Conservation (phyloP, 768 basidiomycete species). For the Hemileccinum impolitum region DNA sequence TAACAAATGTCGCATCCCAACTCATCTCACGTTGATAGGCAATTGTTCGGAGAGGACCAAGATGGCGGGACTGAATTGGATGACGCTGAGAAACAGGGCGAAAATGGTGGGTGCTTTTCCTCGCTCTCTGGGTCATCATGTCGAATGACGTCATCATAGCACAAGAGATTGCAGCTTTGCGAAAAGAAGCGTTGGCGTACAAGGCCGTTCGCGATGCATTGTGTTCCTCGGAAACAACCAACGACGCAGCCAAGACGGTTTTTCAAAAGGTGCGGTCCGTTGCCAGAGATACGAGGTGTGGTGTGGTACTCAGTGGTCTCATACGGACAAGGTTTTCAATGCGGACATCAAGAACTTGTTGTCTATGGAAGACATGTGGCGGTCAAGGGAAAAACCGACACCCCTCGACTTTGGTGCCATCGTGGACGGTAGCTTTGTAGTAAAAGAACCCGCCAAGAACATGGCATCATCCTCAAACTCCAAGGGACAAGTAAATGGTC, state of each 20-base stretch:
- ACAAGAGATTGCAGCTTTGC: constrained; percentile 84
- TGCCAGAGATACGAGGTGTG: neutral
- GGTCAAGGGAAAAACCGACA: constrained; percentile 77
- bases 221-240: constrained; percentile 37
- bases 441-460: constrained; percentile 30
- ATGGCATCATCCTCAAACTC: constrained; percentile 10
- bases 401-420: constrained; percentile 83
- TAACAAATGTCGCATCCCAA: neutral
- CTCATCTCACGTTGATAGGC: constrained; percentile 43
- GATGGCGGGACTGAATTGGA: constrained; percentile 80
- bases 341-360: constrained; percentile 85
- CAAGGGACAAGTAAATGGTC: constrained; percentile 28
- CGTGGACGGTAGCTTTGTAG: constrained; percentile 55
- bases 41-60: constrained; percentile 93
- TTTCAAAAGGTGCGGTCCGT: constrained; percentile 73
- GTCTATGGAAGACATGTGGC: constrained; percentile 98
- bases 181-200: constrained; percentile 89
- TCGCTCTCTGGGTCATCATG: neutral
- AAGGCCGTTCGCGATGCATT: constrained; percentile 71
- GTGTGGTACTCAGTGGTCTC: neutral
- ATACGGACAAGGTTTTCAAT: constrained; percentile 68
- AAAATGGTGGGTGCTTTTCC: constrained; percentile 64
- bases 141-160: constrained; percentile 41
- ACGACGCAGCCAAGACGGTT: constrained; percentile 60
- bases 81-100: constrained; percentile 87